A percentile compares a stretch with the other conserved stretches of the same genome.
phyloP scores from a whole-genome alignment of 805 yeast genomes.

The Pichia californica region DNA sequence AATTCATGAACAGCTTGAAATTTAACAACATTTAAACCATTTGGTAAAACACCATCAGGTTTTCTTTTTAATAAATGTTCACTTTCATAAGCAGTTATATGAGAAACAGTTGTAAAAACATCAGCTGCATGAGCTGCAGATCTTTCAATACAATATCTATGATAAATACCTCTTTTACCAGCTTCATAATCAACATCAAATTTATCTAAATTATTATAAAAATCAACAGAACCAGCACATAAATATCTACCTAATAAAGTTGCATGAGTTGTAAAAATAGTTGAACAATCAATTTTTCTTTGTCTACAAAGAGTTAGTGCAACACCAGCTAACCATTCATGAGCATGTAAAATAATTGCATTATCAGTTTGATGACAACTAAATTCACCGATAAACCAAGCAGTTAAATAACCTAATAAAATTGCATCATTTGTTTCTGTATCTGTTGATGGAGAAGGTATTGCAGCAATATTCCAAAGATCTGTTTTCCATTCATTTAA shows the following conservation, averaged over 20 bases:
- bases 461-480: constrained; percentile 84
- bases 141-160: constrained; percentile 92
- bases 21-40: constrained; percentile 91
- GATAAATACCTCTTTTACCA: constrained; percentile 95
- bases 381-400: constrained; percentile 96
- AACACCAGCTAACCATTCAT: constrained; percentile 98
- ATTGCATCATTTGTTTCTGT: constrained; percentile 88
- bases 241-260: constrained; percentile 89
- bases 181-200: constrained; percentile 98
- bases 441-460: constrained; percentile 89
- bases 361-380: constrained; percentile 76
- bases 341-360: constrained; percentile 91
- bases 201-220: constrained; percentile 78
- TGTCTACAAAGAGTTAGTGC: constrained; percentile 89
- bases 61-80: constrained; percentile 90
- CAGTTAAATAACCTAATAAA: constrained; percentile 83
- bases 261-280: constrained; percentile 96
- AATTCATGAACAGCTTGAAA: constrained; percentile 97
- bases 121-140: constrained; percentile 95
- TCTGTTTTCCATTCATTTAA: constrained; percentile 93
- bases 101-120: constrained; percentile 95
- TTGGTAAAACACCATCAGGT: constrained; percentile 97
- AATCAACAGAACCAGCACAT: constrained; percentile 95
- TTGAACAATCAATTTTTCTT: constrained; percentile 86
- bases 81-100: constrained; percentile 93